A percentile compares a stretch with the other conserved stretches of the same genome.
These are phyloP conservation scores for Chaetomium sp. DNA, from an alignment of 2,329 filamentous ascomycete species.

Conservation along the genomic window DNA sequence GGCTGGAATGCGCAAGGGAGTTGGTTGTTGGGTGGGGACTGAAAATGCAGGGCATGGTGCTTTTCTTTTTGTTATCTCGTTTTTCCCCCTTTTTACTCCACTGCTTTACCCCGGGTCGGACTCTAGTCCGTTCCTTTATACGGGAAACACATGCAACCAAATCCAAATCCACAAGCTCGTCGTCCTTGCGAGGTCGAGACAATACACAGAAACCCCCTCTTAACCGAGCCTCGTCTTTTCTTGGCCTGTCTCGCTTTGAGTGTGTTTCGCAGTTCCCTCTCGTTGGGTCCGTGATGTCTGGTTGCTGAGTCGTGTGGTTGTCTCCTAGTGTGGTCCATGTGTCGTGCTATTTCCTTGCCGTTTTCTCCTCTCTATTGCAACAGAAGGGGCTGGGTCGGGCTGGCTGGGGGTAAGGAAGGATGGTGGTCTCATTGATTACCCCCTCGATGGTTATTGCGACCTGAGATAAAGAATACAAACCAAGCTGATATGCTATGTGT, in stretches of 20 bases:
- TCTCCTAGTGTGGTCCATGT: neutral
- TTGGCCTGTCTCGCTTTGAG: neutral
- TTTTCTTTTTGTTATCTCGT: conserved; percentile 36
- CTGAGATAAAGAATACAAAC: neutral
- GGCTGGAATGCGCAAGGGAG: conserved; percentile 41
- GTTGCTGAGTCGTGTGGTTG: neutral
- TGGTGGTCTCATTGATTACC: neutral
- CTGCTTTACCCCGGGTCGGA: conserved; percentile 16
- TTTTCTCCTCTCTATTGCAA: neutral
- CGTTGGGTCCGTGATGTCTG: neutral
- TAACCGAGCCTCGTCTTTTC: conserved; percentile 6
- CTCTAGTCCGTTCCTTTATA: conserved; percentile 18
- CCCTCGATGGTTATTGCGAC: too few relatives aligned
- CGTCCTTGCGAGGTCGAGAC: conserved; percentile 5
- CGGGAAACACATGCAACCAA: conserved; percentile 7
- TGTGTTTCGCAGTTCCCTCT: neutral
- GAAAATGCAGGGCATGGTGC: conserved; percentile 46
- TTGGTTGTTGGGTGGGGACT: conserved; percentile 41
- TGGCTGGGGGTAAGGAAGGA: neutral
- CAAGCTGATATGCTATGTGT: neutral
- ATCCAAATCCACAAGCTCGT: conserved; percentile 12
- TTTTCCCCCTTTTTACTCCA: conserved; percentile 25
- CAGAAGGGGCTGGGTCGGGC: neutral
- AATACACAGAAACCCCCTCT: conserved; percentile 17
- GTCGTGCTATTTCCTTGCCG: neutral